Conservation (phyloP, 2,329 filamentous ascomycete genomes). For the Aspergillus jensenii region DNA sequence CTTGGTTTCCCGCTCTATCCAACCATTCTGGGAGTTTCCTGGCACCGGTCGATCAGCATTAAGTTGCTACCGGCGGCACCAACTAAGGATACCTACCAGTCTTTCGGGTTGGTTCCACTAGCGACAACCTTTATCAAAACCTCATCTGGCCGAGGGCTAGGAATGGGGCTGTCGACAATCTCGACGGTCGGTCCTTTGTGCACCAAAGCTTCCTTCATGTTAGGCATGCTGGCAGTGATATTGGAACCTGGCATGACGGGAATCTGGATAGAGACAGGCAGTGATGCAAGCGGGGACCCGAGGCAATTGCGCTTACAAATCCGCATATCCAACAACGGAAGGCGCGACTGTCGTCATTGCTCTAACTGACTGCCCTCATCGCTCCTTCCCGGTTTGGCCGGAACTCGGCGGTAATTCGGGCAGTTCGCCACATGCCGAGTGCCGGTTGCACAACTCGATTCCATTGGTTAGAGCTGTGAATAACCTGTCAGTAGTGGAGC, state of each 20-base stretch:
- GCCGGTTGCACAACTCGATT: no score
- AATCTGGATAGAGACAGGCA: not conserved
- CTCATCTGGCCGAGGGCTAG: conserved; percentile 36
- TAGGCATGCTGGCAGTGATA: not conserved
- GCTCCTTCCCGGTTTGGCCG: not conserved
- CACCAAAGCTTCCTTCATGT: conserved; percentile 12
- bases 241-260: no score
- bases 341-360: not conserved
- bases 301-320: not conserved
- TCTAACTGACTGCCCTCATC: no score
- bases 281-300: not conserved
- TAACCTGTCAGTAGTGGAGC: not conserved
- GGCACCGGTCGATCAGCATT: conserved; percentile 11
- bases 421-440: no score
- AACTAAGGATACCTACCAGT: conserved; percentile 36
- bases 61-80: not conserved
- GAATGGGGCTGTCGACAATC: conserved; percentile 45
- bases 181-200: conserved; percentile 22
- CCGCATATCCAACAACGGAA: not conserved
- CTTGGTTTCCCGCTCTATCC: conserved; percentile 7
- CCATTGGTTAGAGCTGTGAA: not conserved
- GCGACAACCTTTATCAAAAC: conserved; percentile 44
- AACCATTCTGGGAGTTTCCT: conserved; percentile 16
- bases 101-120: conserved; percentile 49
- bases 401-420: not conserved